Base-by-base conservation (phyloP, 2,329 filamentous ascomycete species). In the Fusarium penzigii region DNA sequence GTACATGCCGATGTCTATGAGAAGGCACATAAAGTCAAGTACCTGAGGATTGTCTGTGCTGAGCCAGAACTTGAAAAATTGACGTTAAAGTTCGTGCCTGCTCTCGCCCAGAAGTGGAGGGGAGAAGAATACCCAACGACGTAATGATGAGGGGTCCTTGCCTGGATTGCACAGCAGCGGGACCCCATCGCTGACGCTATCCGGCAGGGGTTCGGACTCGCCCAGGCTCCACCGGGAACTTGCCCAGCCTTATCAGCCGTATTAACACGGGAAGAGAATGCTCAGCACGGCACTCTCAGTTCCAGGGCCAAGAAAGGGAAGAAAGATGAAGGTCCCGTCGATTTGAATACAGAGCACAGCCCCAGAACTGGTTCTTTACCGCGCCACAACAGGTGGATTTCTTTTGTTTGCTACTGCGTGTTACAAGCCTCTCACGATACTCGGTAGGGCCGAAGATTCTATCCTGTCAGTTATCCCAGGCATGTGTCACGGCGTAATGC, bases 91-190 rank as follows among this genome's bases (percentile, higher is more conserved):
- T 11, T 36, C 32, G 5, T 36, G 32, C 32, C 32, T 36, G 32
- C 32, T 36, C 32, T 25, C 20, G 20, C 20, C 20, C 20, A 25
- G 13, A 34, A 44, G 41, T 9, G 17, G 12, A 29, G 41, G 34
- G 36, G 42, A 39, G 39, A n/a, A 53, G 20, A 25, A 25, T 25
- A 42, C 51, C 44, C 48, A 63, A 64, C 61, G 61, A 64, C 61
- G 61, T 64, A 64, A 64, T 63, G 46, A 47, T 47, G 61, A 63
- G 57, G 57, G 57, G 57, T 58, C 57, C 39, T 49, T 38, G 46
- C 39, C 49, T 56, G 46, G 20, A 25, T 25, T 25, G 20, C 20
- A 25, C 20, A 25, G 20, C 20, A 25, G 52, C 51, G 54, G 46
- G 52, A 50, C 62, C 46, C 20, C 20, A 52, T 48, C 57, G 49